Conservation (phyloP, 192 early-diverging fungal species). For the Coemansia aciculifera region DNA sequence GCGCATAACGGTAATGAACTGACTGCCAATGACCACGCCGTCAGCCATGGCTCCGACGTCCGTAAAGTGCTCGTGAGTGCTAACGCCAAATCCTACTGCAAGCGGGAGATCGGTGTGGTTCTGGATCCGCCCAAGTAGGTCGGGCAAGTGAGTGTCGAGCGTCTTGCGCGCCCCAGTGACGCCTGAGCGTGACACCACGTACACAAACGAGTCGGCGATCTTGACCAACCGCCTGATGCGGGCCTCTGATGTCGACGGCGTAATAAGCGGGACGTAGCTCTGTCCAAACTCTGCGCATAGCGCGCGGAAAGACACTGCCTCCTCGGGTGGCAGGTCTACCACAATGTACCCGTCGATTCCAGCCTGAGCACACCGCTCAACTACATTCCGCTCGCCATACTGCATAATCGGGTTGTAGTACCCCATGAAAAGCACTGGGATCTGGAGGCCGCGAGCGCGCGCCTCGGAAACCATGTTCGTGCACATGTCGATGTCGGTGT, state of each 20-base stretch:
- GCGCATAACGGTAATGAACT: constrained; percentile 82
- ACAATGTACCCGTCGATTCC: constrained; percentile 96
- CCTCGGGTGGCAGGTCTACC: constrained; percentile 97
- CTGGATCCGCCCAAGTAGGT: constrained; percentile 75
- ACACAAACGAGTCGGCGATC: constrained; percentile 92
- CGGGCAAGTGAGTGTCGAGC: constrained; percentile 69
- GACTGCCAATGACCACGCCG: constrained; percentile 95
- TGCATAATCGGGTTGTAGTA: constrained; percentile 98
- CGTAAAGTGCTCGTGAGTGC: constrained; percentile 83
- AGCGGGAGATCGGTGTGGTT: constrained; percentile 79
- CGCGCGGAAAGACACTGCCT: constrained; percentile 82
- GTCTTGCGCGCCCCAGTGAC: constrained; percentile 83
- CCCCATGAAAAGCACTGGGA: constrained; percentile 97
- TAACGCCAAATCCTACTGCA: constrained; percentile 97
- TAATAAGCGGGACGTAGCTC: constrained; percentile 87
- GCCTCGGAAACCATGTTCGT: constrained; percentile 79
- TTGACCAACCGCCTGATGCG: constrained; percentile 77
- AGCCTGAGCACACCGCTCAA: constrained; percentile 77
- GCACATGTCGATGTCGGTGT: constrained; percentile 78
- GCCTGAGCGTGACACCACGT: constrained; percentile 91
- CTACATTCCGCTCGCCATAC: constrained; percentile 88
- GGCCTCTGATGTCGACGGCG: constrained; percentile 86
- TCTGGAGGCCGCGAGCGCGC: constrained; percentile 75
- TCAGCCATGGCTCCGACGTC: constrained; percentile 85
- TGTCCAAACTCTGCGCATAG: constrained; percentile 73